phyloP scores from a whole-genome alignment of 306 rosid species.

The Herpetospermum pedunculosum region DNA sequence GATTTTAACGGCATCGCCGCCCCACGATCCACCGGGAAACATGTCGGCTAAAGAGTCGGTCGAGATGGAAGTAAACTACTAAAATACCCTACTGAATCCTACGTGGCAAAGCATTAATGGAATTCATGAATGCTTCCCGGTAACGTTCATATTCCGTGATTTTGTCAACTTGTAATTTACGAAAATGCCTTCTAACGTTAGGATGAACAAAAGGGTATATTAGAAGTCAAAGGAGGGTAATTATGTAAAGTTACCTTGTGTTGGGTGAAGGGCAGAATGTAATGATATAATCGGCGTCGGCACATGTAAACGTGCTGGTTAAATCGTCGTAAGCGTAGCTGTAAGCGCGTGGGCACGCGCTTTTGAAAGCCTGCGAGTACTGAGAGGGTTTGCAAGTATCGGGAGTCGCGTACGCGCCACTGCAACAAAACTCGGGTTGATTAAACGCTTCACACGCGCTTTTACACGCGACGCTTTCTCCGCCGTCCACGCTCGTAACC shows the following conservation, averaged over 20 bases:
- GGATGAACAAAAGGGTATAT: background rate
- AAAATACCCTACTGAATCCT: background rate
- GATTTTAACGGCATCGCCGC: background rate
- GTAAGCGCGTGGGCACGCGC: conserved; percentile 73
- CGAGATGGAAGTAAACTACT: background rate
- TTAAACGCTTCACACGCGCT: conserved; percentile 82
- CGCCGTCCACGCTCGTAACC: conserved; percentile 24
- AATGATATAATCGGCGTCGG: conserved; percentile 41
- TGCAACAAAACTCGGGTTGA: conserved; percentile 59
- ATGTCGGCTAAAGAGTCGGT: background rate
- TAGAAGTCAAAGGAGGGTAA: background rate
- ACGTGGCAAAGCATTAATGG: background rate
- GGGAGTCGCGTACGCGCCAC: conserved; percentile 55
- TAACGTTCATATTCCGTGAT: background rate
- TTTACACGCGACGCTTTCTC: conserved; percentile 49
- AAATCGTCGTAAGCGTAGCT: conserved; percentile 83
- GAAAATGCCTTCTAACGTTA: background rate
- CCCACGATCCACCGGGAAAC: background rate
- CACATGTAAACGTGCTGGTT: conserved; percentile 79
- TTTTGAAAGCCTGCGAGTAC: conserved; percentile 53
- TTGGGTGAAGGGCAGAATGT: conserved; percentile 55
- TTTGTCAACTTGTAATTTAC: background rate
- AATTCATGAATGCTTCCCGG: background rate
- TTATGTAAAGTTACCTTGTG: conserved; percentile 44
- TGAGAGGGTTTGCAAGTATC: conserved; percentile 59